Evolutionary conservation across 371 early-diverging fungal species (phyloP), one percentile per base, ranked within the genome.

Genomic region (Globomyces sp.): DNA sequence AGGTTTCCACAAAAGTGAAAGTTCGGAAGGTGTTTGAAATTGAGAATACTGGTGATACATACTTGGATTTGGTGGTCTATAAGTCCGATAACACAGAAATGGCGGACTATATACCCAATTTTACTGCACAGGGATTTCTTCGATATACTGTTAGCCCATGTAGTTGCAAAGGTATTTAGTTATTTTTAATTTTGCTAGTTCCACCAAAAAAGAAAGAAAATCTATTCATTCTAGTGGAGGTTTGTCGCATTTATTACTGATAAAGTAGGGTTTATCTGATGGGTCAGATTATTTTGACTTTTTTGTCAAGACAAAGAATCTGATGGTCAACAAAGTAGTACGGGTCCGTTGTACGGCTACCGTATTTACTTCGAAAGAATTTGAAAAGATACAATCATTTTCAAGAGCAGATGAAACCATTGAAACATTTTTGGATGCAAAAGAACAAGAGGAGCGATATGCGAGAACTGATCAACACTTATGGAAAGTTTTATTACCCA

Each of bases 401-500:
- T 64, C 74, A 2, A 60, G 77, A 9, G 71, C 71, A 6, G 81
- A 81, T 61, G 71, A 65, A 48, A 67, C 65, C 48, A 69, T 81
- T 47, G 81, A 81, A 34, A 68, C 66, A 4, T 55, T 71, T 39
- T 53, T 76, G 9, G 64, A 58, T 60, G 47, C 66, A 11, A 57
- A 64, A 51, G 41, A 53, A 36, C 81, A 74, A 61, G 71, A 77
- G 43, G 74, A 77, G 45, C 43, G 57, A 3, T 49, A 57, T 11
- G 70, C 66, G 41, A 69, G 66, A 48, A 70, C 75, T 1, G 81
- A 81, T 52, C 46, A 64, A 8, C 65, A 73, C 34, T 52, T 81
- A 36, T 81, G 81, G 81, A 81, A 81, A 51, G 59, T 81, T 52
- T 58, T 75, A 41, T 63, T 78, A 37, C 81, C 81, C 1, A 68